Evolutionary conservation across 73 alveolate genomes (phyloP).

Genomic region (Urostyla sp.): DNA sequence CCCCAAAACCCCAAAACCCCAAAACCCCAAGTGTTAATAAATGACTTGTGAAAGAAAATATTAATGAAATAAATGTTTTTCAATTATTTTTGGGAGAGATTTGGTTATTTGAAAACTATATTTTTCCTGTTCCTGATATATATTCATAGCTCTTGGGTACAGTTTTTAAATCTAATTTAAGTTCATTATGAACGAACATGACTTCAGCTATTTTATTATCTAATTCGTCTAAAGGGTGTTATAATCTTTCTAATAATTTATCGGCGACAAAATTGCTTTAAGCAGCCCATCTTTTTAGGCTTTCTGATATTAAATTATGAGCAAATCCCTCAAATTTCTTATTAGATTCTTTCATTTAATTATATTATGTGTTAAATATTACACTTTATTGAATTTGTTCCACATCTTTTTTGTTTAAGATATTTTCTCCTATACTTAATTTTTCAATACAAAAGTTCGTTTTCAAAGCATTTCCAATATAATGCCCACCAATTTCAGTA

Average conservation of each 20-base stretch:
- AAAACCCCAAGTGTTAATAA: too few relatives aligned
- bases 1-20: too few relatives aligned
- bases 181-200: conserved; percentile 60
- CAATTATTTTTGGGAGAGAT: background rate
- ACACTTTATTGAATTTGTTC: conserved; percentile 73
- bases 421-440: conserved; percentile 77
- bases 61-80: too few relatives aligned
- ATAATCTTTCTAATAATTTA: conserved; percentile 66
- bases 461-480: conserved; percentile 77
- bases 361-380: conserved; percentile 76
- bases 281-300: conserved; percentile 73
- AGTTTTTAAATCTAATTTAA: conserved; percentile 49
- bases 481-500: conserved; percentile 67
- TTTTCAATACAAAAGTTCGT: conserved; percentile 78
- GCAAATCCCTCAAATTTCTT: conserved; percentile 80
- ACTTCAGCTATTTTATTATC: conserved; percentile 77
- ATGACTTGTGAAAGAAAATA: too few relatives aligned
- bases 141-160: conserved; percentile 64
- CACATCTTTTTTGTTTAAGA: conserved; percentile 60
- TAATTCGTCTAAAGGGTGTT: conserved; percentile 70
- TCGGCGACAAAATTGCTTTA: conserved; percentile 70
- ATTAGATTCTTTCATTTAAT: conserved; percentile 74
- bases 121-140: conserved; percentile 68
- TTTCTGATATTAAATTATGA: conserved; percentile 75
- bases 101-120: conserved; percentile 45